phyloP scores from a whole-genome alignment of 176 grass and related monocot genomes.

The Zea mays region DNA sequence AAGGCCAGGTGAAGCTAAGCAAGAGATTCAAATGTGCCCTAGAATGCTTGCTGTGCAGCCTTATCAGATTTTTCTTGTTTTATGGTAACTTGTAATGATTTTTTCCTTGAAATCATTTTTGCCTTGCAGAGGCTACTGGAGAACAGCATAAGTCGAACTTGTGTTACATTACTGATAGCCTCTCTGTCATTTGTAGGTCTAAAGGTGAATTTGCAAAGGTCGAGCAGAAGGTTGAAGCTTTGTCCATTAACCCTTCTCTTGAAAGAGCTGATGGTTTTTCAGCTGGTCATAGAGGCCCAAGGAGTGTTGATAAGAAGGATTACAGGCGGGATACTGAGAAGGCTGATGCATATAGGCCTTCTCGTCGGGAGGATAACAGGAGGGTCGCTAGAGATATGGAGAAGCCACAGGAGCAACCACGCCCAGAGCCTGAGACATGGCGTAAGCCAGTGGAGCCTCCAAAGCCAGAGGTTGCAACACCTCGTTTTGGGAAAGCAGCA shows the following conservation, averaged over 20 bases:
- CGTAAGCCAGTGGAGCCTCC: slow-evolving; percentile 74
- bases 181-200: slow-evolving; percentile 43
- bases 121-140: background rate
- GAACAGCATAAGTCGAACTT: background rate
- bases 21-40: background rate
- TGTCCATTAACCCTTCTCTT: slow-evolving; percentile 40
- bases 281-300: slow-evolving; percentile 59
- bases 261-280: slow-evolving; percentile 55
- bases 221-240: slow-evolving; percentile 60
- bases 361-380: slow-evolving; percentile 55
- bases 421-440: slow-evolving; percentile 77
- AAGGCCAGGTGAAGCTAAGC: too few relatives aligned
- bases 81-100: background rate
- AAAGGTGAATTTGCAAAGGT: slow-evolving; percentile 71
- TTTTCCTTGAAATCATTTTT: background rate
- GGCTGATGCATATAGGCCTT: slow-evolving; percentile 52
- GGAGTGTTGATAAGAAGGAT: slow-evolving; percentile 63
- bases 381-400: slow-evolving; percentile 54
- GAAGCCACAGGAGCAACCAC: slow-evolving; percentile 59
- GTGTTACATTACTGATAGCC: slow-evolving; percentile 6
- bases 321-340: slow-evolving; percentile 45
- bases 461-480: slow-evolving; percentile 50
- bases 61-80: slow-evolving; percentile 2
- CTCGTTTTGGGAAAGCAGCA: slow-evolving; percentile 72
- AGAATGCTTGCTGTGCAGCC: background rate